Evolutionary conservation across 2,329 filamentous ascomycete genomes (phyloP).

Genomic region (Xylaria sp.): DNA sequence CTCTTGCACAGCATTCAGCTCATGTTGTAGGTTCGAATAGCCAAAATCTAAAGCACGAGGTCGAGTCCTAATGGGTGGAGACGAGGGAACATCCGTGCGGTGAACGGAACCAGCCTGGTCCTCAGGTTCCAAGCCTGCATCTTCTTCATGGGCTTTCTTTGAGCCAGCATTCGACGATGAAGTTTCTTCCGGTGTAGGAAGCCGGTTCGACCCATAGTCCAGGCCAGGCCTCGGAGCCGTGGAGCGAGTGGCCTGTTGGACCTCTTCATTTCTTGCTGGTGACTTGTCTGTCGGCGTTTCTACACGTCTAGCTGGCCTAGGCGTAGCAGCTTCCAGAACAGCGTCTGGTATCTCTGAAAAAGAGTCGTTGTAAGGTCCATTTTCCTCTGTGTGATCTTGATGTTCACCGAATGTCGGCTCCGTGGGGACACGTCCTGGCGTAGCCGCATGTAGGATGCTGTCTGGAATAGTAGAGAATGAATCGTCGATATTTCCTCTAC

Average conservation of each 20-base stretch:
- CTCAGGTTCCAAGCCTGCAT: constrained; percentile 30
- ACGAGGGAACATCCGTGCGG: constrained; percentile 48
- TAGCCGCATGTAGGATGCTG: constrained; percentile 47
- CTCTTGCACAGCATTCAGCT: constrained; percentile 39
- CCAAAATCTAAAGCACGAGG: constrained; percentile 42
- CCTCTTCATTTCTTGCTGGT: constrained; percentile 30
- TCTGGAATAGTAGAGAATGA: constrained; percentile 52
- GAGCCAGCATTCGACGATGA: constrained; percentile 52
- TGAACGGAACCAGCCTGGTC: constrained; percentile 30
- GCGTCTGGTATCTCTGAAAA: constrained; percentile 66
- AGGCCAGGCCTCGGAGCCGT: constrained; percentile 51
- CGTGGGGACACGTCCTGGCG: constrained; percentile 44
- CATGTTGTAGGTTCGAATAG: constrained; percentile 39
- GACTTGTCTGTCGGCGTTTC: constrained; percentile 7
- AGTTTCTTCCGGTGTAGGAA: constrained; percentile 65
- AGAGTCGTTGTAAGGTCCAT: constrained; percentile 61
- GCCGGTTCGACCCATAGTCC: constrained; percentile 52
- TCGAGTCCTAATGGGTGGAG: constrained; percentile 47
- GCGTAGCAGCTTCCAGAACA: constrained; percentile 61
- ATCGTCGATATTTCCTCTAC: constrained; percentile 48
- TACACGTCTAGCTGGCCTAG: constrained; percentile 46
- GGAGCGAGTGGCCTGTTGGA: constrained; percentile 38
- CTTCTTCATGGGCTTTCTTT: constrained; percentile 44
- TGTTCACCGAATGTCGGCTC: constrained; percentile 33
- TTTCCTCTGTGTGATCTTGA: constrained; percentile 44